Percentiles rank a stretch among this genome's conserved stretches.
Conservation (phyloP, 768 basidiomycete species). For the Suillus paluster region DNA sequence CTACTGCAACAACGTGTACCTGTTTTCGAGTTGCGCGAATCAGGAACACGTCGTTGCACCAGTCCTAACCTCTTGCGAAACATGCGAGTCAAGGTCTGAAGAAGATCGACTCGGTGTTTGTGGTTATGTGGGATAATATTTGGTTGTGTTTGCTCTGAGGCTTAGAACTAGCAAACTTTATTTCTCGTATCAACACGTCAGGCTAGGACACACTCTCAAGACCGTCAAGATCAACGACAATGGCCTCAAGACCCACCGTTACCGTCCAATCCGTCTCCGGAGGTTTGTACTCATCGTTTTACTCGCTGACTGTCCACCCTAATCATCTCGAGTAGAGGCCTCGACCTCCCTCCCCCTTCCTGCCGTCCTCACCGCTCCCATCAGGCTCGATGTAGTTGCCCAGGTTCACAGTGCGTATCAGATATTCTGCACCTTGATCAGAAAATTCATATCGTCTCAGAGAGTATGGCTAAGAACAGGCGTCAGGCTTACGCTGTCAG, state of each 20-base stretch:
- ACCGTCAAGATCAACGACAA: conserved; percentile 48
- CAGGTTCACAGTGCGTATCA: conserved; percentile 96
- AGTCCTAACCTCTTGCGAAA: neutral
- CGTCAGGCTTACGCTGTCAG: conserved; percentile 96
- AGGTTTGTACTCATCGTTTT: conserved; percentile 49
- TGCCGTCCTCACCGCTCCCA: conserved; percentile 96
- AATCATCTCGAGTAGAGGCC: conserved; percentile 56
- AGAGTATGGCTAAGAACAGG: conserved; percentile 98
- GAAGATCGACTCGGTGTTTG: neutral
- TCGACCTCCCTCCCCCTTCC: conserved; percentile 91
- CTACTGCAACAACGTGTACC: neutral
- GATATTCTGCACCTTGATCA: conserved; percentile 17
- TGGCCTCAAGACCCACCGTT: conserved; percentile 95
- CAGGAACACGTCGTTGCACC: neutral
- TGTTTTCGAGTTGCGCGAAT: too few species aligned
- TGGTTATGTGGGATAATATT: neutral
- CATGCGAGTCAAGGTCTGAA: neutral
- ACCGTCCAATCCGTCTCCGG: conserved; percentile 77
- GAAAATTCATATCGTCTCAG: conserved; percentile 44
- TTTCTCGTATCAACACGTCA: conserved; percentile 9
- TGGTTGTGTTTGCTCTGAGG: conserved; percentile 28
- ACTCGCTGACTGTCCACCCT: neutral
- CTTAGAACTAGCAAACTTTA: conserved; percentile 37
- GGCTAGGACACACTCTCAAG: conserved; percentile 40
- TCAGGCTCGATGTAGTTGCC: conserved; percentile 97